phyloP scores from a whole-genome alignment of 805 yeast species.

The Candida hungchunana region DNA sequence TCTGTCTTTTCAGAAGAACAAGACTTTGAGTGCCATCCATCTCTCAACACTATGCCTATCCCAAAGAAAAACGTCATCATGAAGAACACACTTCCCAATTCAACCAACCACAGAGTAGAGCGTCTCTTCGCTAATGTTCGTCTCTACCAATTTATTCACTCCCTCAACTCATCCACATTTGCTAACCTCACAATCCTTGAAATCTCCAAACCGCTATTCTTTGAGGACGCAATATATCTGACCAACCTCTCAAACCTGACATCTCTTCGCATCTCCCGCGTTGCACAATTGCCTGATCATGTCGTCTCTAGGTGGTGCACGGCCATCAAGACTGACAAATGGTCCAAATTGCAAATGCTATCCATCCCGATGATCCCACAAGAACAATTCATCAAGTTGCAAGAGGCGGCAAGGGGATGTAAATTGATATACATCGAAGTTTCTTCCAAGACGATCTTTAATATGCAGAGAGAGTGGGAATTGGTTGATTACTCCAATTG shows the following conservation, averaged over 20 bases:
- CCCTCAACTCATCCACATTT: constrained; percentile 15
- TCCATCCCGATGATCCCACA: constrained; percentile 18
- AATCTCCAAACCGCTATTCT: constrained; percentile 13
- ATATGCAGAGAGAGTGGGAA: constrained; percentile 17
- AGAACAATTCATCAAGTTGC: constrained; percentile 18
- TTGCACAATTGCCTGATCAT: constrained; percentile 15
- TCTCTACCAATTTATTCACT: constrained; percentile 11
- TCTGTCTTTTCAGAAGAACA: constrained; percentile 19
- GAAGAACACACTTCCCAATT: constrained; percentile 21
- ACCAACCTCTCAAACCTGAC: constrained; percentile 20
- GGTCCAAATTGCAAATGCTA: constrained; percentile 22
- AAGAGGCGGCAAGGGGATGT: constrained; percentile 10
- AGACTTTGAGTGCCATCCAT: constrained; percentile 17
- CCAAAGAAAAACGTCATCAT: constrained; percentile 12
- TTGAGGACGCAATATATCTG: constrained; percentile 17
- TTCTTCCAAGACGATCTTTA: constrained; percentile 8
- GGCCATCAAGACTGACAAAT: constrained; percentile 20
- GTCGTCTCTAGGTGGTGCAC: constrained; percentile 22
- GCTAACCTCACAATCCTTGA: constrained; percentile 18
- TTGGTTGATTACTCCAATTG: constrained; percentile 18
- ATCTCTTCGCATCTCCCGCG: constrained; percentile 15
- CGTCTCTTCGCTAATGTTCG: constrained; percentile 28
- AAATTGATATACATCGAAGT: constrained; percentile 21
- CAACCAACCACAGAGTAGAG: constrained; percentile 32
- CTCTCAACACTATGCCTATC: constrained; percentile 9